Evolutionary conservation across 371 early-diverging fungal species (phyloP).

Genomic region (Saksenaea oblongispora): DNA sequence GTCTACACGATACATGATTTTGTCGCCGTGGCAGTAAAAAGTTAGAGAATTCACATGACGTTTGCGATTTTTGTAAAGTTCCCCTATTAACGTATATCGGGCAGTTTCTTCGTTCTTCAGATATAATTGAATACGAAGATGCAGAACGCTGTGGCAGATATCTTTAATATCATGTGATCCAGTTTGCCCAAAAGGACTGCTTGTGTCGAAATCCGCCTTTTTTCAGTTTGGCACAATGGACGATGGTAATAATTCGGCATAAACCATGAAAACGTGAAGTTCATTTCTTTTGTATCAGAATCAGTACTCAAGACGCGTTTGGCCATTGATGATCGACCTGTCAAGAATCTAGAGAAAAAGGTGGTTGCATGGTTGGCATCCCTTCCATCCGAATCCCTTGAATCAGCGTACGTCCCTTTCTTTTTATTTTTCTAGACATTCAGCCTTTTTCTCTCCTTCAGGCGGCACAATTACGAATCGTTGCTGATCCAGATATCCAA

Average conservation of each 20-base stretch:
- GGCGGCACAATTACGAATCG: slow-evolving; percentile 34
- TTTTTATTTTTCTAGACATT: background rate
- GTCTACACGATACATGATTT: no score
- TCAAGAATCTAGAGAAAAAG: slow-evolving; percentile 38
- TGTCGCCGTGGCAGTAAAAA: no score
- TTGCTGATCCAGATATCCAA: slow-evolving; percentile 32
- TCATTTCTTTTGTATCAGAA: slow-evolving; percentile 5
- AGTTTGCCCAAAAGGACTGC: no score
- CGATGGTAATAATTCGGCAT: background rate
- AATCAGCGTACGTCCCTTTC: slow-evolving; percentile 28
- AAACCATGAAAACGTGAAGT: background rate
- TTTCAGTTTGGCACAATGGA: background rate
- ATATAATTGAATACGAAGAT: no score
- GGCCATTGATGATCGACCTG: slow-evolving; percentile 44
- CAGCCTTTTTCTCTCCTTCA: slow-evolving; percentile 9
- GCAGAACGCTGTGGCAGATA: no score
- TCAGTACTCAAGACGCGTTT: slow-evolving; percentile 33
- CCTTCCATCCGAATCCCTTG: slow-evolving; percentile 29
- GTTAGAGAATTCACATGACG: no score
- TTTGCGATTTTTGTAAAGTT: no score
- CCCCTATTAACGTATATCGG: no score
- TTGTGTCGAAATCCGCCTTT: no score
- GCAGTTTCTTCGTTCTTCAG: no score
- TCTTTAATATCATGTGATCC: no score
- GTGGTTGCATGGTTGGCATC: slow-evolving; percentile 24